Base-by-base conservation (phyloP, 768 basidiomycete genomes). In the Sporobolomyces roseus region DNA sequence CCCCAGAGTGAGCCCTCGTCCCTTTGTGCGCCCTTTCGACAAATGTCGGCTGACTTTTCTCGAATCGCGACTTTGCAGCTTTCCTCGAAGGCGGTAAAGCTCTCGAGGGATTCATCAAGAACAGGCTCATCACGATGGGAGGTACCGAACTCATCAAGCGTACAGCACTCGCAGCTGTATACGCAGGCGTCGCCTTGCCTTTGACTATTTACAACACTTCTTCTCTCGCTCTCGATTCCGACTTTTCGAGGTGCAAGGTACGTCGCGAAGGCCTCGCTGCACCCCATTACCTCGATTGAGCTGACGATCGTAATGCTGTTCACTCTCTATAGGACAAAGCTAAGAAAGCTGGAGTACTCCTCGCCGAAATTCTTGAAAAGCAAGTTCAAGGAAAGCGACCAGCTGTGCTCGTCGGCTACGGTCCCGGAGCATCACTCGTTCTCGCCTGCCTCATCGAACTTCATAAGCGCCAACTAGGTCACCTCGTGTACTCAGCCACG, bases 311-410 rank as follows among this genome's bases (percentile, higher is more conserved):
- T 35, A 35, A 46, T n/a, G 32, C 33, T 51, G 46, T 36, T 78
- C 77, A 75, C 77, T 77, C n/a, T 54, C 74, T 73, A n/a, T 75
- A 79, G 71, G 81, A 83, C 66, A 76, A 79, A 41, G 80, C 81
- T 1, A 75, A 75, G 58, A 82, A 82, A 65, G 82, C 82, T 0
- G 82, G 81, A 13, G 61, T 78, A 12, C 63, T 83, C 3, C 77
- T 83, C 9, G 81, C 81, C 1, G 80, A 81, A 45, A 80, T 82
- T 21, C 74, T 83, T n/a, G 78, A 79, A 54, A 80, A 81, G 51
- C 63, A 78, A 27, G 78, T 81, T 1, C 82, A 82, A 64, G 82
- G 82, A 9, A 77, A 80, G 61, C 74, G 82, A 13, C 82, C 82
- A 0, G 79, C 80, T 12, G 75, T 79, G 7, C 75, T 83, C 38